phyloP scores from a whole-genome alignment of 140 eudicot species.

The Stevia rebaudiana region DNA sequence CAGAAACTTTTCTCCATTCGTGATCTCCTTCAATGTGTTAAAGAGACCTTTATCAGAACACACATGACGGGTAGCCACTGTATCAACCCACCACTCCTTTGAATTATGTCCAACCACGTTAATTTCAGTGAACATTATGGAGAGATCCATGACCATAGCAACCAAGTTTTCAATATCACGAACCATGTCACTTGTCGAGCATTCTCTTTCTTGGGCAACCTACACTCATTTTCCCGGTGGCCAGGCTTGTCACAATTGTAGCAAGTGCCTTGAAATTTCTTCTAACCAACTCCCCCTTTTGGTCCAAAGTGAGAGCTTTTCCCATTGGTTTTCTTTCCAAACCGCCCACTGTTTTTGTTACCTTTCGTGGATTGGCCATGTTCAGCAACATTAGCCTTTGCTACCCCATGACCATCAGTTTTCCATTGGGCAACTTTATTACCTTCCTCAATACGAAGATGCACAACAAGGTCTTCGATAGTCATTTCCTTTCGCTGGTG shows the following conservation, averaged over 20 bases:
- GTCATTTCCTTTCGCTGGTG: background rate
- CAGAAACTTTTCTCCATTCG: background rate
- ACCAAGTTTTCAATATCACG: background rate
- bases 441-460: background rate
- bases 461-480: background rate
- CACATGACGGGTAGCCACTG: background rate
- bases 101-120: background rate
- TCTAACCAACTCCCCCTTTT: background rate
- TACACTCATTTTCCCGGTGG: background rate
- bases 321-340: background rate
- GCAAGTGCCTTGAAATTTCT: background rate
- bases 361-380: background rate
- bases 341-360: background rate
- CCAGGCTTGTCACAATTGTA: background rate
- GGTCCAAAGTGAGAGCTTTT: background rate
- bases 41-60: background rate
- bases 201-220: background rate
- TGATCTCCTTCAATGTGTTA: background rate
- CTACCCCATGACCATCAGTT: background rate
- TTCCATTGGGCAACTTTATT: background rate
- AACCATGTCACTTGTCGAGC: background rate
- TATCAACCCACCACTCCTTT: background rate
- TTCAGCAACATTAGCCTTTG: background rate
- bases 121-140: background rate
- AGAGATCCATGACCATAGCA: background rate